phyloP scores from a whole-genome alignment of 2,329 filamentous ascomycete genomes.

The Sporothrix protearum region DNA sequence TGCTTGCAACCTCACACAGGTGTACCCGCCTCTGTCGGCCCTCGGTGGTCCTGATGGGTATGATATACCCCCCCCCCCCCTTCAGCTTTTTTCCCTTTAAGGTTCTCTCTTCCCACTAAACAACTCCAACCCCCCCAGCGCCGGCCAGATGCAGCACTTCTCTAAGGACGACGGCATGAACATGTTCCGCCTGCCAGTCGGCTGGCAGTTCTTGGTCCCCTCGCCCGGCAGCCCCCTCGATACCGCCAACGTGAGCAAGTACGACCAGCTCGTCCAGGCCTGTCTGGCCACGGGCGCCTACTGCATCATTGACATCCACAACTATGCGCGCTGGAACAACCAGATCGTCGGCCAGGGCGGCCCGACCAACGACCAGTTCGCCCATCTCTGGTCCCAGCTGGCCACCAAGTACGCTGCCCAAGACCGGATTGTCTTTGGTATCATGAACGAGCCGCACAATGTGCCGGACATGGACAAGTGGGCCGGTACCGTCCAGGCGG shows the following conservation, averaged over 20 bases:
- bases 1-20: background rate
- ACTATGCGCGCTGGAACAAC: conserved; percentile 59
- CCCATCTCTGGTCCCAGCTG: conserved; percentile 54
- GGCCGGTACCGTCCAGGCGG: conserved; percentile 59
- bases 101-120: background rate
- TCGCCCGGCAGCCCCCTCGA: conserved; percentile 45
- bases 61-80: background rate
- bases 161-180: conserved; percentile 52
- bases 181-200: conserved; percentile 47
- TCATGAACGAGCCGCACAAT: conserved; percentile 69
- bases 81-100: background rate
- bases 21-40: conserved; percentile 26
- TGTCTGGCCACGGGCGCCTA: conserved; percentile 47
- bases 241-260: conserved; percentile 40
- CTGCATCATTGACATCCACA: conserved; percentile 52
- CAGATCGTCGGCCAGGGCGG: conserved; percentile 63
- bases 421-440: conserved; percentile 56
- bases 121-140: background rate
- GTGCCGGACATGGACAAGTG: conserved; percentile 51
- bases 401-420: conserved; percentile 56
- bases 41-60: conserved; percentile 32
- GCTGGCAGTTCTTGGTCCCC: conserved; percentile 50
- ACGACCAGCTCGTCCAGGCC: conserved; percentile 48
- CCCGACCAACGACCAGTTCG: conserved; percentile 59
- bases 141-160: conserved; percentile 54